These are phyloP conservation scores for Aphanomyces euteiches DNA, from an alignment of 352 stramenopile genomes.

Conservation along the genomic window DNA sequence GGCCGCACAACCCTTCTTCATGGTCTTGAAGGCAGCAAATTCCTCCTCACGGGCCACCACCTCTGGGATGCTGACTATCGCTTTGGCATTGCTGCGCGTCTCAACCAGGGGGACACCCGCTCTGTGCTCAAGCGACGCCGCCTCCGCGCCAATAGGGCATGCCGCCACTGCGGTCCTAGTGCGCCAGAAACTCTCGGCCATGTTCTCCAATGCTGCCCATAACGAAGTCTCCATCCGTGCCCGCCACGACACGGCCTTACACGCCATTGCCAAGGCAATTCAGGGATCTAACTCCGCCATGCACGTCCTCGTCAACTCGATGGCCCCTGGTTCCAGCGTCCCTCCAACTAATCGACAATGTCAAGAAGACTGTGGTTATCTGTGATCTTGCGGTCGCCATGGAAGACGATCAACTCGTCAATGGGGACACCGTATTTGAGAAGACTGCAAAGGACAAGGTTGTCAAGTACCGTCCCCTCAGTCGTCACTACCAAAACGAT, in stretches of 20 bases:
- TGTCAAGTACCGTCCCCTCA: no score
- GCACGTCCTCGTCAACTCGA: no score
- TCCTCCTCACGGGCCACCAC: not conserved
- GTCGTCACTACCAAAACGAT: no score
- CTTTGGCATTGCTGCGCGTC: constrained; percentile 21
- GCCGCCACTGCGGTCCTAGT: constrained; percentile 15
- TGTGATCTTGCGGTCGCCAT: no score
- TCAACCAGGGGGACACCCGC: constrained; percentile 28
- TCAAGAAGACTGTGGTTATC: no score
- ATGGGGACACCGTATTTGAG: no score
- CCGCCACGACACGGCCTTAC: not conserved
- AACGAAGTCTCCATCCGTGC: constrained; percentile 6
- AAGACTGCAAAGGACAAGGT: no score
- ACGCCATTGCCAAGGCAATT: not conserved
- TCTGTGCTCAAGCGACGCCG: constrained; percentile 27
- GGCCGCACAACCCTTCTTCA: not conserved
- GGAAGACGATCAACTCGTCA: no score
- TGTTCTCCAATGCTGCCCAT: constrained; percentile 16
- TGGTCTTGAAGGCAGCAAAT: not conserved
- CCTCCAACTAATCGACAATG: no score
- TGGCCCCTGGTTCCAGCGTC: no score
- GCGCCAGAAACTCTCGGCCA: constrained; percentile 24
- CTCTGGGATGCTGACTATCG: constrained; percentile 19
- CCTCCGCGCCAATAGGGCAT: not conserved
- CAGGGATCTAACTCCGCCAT: no score